Evolutionary conservation across 2,329 filamentous ascomycete species (phyloP).

Genomic region (Sphaerostilbella broomeana): DNA sequence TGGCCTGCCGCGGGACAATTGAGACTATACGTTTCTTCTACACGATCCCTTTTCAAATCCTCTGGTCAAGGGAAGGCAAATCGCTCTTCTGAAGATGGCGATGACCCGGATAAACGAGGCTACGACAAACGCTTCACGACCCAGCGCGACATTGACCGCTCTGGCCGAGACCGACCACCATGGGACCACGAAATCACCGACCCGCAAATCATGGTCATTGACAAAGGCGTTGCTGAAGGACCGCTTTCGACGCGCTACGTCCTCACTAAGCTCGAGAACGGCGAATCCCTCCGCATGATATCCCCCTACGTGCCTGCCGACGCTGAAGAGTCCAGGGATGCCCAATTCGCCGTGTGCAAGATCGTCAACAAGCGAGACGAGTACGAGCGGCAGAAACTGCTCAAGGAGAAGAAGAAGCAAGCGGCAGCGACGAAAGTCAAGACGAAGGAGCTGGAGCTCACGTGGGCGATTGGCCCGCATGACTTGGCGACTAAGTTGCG

Average conservation of each 20-base stretch:
- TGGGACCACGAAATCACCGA: conserved; percentile 40
- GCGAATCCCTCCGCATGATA: conserved; percentile 37
- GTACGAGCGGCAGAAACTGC: conserved; percentile 35
- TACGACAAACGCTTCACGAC: conserved; percentile 33
- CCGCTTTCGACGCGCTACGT: conserved; percentile 34
- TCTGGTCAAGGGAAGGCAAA: conserved; percentile 2
- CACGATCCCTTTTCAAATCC: conserved; percentile 1
- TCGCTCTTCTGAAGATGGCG: conserved; percentile 1
- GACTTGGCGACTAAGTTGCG: conserved; percentile 68
- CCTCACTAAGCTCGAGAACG: conserved; percentile 32
- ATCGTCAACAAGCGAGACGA: conserved; percentile 55
- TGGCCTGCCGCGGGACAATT: conserved; percentile 2
- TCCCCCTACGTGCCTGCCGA: conserved; percentile 30
- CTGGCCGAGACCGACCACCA: conserved; percentile 32
- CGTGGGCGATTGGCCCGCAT: conserved; percentile 75
- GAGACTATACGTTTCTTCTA: conserved; percentile 1
- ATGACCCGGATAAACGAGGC: conserved; percentile 20
- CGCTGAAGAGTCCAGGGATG: conserved; percentile 17
- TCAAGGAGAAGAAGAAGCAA: conserved; percentile 38
- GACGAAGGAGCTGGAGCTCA: conserved; percentile 76
- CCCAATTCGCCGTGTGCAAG: conserved; percentile 58
- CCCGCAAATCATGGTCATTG: conserved; percentile 35
- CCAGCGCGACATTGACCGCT: conserved; percentile 25
- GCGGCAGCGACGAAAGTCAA: conserved; percentile 36
- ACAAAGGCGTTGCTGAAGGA: conserved; percentile 32